Base-by-base conservation (phyloP, 345 rosid genomes). In the Cardiospermum halicacabum region DNA sequence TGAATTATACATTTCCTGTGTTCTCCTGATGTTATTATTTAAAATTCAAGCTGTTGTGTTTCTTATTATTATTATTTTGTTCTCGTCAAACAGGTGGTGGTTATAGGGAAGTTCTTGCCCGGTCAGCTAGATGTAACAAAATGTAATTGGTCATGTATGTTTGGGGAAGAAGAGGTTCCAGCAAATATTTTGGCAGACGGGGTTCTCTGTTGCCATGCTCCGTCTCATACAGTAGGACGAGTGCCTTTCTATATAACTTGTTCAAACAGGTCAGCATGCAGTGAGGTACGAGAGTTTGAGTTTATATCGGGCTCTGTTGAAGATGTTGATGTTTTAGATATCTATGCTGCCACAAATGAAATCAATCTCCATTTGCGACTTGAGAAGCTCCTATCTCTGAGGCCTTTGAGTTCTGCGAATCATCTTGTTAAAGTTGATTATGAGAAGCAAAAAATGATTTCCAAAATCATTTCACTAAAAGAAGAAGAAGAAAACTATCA, bases 131-230 rank as follows among this genome's bases (percentile, higher is more conserved):
- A 92, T 72, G 83, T 84, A 69, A 58, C 64, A 2, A 81, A 75
- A 48, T 83, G 67, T 75, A 80, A 69, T 47, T 92, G 98, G 98
- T 92, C 98, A 64, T 92, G 98, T 56, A 92, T 92, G 98, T 92
- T 89, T 80, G 98, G 96, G 37, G 98, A 89, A 75, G 82, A 89
- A 72, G 98, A 92, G 77, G 96, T 92, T 81, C 93, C 93, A 27
- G 92, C 91, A 56, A 81, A 74, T 34, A 73, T 92, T 69, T 70
- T 92, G 68, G 88, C 86, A 0, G 86, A 84, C 55, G 96, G 96
- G 48, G 62, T 88, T 72, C 93, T 92, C 74, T 81, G 84, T 63
- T 92, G 98, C 69, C 73, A 67, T 68, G 78, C 84, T 68, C 98
- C 96, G 3, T 73, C 78, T 43, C 96, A 85, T 28, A 62, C 62